Conservation (phyloP, 441 rosid genomes). For the Gossypium trilobum region DNA sequence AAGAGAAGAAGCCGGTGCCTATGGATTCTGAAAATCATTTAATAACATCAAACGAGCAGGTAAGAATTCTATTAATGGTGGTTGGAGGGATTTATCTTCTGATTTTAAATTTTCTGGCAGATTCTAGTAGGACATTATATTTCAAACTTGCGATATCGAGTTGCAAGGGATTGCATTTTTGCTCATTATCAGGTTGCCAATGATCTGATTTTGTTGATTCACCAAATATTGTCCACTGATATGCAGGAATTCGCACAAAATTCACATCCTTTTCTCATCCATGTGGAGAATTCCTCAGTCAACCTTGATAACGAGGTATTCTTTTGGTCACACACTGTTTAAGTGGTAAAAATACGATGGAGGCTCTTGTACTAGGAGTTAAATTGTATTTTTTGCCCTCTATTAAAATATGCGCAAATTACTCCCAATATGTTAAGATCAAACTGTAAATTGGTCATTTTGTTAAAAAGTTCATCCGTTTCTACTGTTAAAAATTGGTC, state of each 20-base stretch:
- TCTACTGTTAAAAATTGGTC: too few relatives aligned
- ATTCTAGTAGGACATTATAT: not conserved
- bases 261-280: slow-evolving; percentile 25
- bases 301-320: slow-evolving; percentile 42
- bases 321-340: not conserved
- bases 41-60: slow-evolving; percentile 31
- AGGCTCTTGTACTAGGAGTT: too few relatives aligned
- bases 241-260: slow-evolving; percentile 27
- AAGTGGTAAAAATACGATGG: too few relatives aligned
- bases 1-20: slow-evolving; percentile 30
- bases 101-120: not conserved
- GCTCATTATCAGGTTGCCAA: not conserved
- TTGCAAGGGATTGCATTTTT: not conserved
- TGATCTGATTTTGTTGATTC: slow-evolving; percentile 2
- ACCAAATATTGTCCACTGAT: slow-evolving; percentile 6
- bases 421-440: too few relatives aligned
- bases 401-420: too few relatives aligned
- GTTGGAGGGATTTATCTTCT: slow-evolving; percentile 7
- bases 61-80: slow-evolving; percentile 9
- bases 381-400: too few relatives aligned
- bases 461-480: too few relatives aligned
- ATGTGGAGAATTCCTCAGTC: slow-evolving; percentile 26
- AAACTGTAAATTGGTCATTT: too few relatives aligned
- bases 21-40: slow-evolving; percentile 20
- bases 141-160: not conserved